Evolutionary conservation across 768 basidiomycete genomes (phyloP).

Genomic region (Hysterangium stoloniferum): DNA sequence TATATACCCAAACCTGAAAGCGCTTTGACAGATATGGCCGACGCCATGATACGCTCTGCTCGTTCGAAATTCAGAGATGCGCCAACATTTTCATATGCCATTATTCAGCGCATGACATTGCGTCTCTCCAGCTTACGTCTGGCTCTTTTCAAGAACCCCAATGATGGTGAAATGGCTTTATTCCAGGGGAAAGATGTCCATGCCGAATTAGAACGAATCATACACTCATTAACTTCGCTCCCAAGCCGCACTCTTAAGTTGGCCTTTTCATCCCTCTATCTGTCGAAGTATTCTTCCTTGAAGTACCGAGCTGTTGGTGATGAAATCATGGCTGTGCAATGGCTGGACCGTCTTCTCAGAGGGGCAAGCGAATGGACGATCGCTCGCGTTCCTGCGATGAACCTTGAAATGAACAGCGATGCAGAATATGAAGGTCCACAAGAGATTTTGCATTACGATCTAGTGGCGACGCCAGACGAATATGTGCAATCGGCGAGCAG

Average conservation of each 20-base stretch:
- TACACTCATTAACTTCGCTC: constrained; percentile 41
- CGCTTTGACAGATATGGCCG: constrained; percentile 77
- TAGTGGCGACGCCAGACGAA: constrained; percentile 19
- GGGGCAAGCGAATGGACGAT: constrained; percentile 64
- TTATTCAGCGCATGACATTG: constrained; percentile 70
- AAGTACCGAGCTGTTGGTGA: constrained; percentile 39
- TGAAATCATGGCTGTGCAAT: constrained; percentile 38
- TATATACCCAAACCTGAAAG: constrained; percentile 70
- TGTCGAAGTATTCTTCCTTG: constrained; percentile 63
- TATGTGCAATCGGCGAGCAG: constrained; percentile 48
- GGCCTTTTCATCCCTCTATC: constrained; percentile 68
- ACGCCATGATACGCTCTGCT: constrained; percentile 74
- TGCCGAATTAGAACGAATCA: constrained; percentile 61
- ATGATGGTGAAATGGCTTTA: constrained; percentile 69
- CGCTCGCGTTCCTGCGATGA: constrained; percentile 75
- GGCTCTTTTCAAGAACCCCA: constrained; percentile 71
- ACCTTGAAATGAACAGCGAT: constrained; percentile 71
- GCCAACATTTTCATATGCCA: constrained; percentile 49
- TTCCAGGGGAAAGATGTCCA: constrained; percentile 60
- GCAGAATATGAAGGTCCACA: constrained; percentile 48
- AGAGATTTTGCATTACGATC: constrained; percentile 7
- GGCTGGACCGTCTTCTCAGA: constrained; percentile 55
- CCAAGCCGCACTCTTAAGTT: constrained; percentile 59
- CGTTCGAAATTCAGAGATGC: constrained; percentile 63
- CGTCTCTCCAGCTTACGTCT: constrained; percentile 56